Base-by-base conservation (phyloP, 495 filamentous ascomycete genomes). In the Penicillium turbatum region DNA sequence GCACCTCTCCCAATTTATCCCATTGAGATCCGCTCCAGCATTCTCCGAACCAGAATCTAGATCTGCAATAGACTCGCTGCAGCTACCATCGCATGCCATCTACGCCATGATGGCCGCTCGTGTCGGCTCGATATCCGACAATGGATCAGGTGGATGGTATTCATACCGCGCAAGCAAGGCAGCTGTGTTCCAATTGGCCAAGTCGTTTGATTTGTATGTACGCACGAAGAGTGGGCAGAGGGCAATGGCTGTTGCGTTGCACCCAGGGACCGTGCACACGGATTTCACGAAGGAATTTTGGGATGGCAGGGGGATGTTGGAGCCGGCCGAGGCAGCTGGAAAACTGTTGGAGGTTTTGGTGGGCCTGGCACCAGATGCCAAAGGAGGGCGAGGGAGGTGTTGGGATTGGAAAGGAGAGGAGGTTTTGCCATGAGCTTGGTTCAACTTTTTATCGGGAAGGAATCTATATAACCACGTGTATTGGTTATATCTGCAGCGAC, bases 251-350 rank as follows among this genome's bases (percentile, higher is more conserved):
- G 70, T 95, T 5, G 79, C 76, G n/a, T 72, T 92, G 66, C 89
- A 95, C 72, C 90, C 89, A 5, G 89, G 90, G 1, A 93, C 88
- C 8, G 89, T 95, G 35, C 83, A 80, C 67, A 92, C 88, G 39
- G 84, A 78, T 11, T 71, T 95, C 59, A 89, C 84, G 42, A 77
- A 70, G 58, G 85, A 84, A 37, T 92, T 86, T 62, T 92, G 86
- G 88, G 75, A 62, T 61, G 62, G 74, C 37, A 74, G 79, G 52
- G 80, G 79, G 41, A 83, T 82, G 73, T 56, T 92, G 48, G 76
- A 74, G 11, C 70, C 82, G 6, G 79, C 82, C 43, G 82, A 80
- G 62, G 80, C 85, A 5, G 87, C 80, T 2, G 74, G 75, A 63
- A 73, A 71, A 51, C 69, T 93, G 70, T 55, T 84, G 47, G 63